A percentile compares a stretch with the other conserved stretches of the same genome.
phyloP scores from a whole-genome alignment of 2,329 filamentous ascomycete species.

The Emergomyces orientalis region DNA sequence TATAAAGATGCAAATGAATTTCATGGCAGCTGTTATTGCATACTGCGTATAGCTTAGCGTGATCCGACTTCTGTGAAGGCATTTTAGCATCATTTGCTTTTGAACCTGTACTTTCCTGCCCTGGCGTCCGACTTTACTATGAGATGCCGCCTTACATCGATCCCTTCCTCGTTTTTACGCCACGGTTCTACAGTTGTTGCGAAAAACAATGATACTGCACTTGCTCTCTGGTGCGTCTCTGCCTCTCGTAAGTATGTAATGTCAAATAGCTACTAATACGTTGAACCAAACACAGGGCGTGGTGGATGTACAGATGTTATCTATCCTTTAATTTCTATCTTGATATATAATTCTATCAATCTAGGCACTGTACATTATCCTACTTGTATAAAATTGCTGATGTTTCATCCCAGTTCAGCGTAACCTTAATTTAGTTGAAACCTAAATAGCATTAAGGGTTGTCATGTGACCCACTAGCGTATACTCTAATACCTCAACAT shows the following conservation, averaged over 20 bases:
- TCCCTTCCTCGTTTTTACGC: neutral
- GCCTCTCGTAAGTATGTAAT: neutral
- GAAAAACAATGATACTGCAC: neutral
- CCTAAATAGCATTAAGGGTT: neutral
- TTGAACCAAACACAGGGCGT: neutral
- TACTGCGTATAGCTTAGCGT: neutral
- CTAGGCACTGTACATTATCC: neutral
- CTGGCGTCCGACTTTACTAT: neutral
- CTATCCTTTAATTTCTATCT: neutral
- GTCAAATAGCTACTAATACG: neutral
- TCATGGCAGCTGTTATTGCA: neutral
- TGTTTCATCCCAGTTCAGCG: no score
- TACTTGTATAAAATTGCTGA: no score
- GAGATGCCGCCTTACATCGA: neutral
- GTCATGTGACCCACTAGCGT: neutral
- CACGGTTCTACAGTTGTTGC: neutral
- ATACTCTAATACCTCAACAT: neutral
- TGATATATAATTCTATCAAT: neutral
- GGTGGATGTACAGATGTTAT: no score
- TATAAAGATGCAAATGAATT: neutral
- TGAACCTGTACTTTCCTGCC: neutral
- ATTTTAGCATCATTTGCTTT: neutral
- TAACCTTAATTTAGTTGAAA: neutral
- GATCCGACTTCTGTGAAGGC: neutral
- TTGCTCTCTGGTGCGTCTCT: neutral